Evolutionary conservation across 1,284 basidiomycete species (phyloP).

Genomic region (Microbotryomycetes sp.): DNA sequence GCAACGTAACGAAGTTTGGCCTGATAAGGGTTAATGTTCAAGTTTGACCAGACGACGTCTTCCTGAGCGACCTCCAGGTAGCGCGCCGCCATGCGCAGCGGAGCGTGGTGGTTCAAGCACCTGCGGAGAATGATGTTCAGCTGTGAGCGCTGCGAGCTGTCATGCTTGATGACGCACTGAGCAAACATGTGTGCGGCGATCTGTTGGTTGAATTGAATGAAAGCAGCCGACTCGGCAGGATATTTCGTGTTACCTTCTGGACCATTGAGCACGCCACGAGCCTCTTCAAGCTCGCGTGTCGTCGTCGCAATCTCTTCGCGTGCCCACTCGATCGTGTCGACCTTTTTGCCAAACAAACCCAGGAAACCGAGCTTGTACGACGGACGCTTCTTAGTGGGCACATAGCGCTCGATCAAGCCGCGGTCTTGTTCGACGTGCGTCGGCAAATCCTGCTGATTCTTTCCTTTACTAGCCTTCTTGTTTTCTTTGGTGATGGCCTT

Average conservation of each 20-base stretch:
- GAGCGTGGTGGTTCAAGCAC: constrained; percentile 35
- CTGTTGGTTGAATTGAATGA: constrained; percentile 88
- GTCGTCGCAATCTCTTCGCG: constrained; percentile 51
- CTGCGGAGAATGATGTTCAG: constrained; percentile 25
- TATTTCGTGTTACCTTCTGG: constrained; percentile 46
- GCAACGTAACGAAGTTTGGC: constrained; percentile 51
- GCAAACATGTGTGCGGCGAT: constrained; percentile 83
- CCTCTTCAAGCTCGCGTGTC: constrained; percentile 48
- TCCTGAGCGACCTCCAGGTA: constrained; percentile 67
- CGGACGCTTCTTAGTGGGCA: constrained; percentile 65
- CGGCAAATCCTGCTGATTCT: constrained; percentile 1
- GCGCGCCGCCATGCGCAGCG: constrained; percentile 52
- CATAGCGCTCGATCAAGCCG: constrained; percentile 49
- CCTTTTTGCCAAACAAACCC: constrained; percentile 64
- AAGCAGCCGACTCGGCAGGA: constrained; percentile 52
- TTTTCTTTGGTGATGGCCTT: constrained; percentile 47
- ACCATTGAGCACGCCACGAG: constrained; percentile 56
- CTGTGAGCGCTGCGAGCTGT: constrained; percentile 1
- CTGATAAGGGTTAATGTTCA: constrained; percentile 83
- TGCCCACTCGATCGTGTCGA: constrained; percentile 84
- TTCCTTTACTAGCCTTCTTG: constrained; percentile 37
- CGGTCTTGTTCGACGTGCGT: constrained; percentile 19
- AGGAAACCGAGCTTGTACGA: constrained; percentile 63
- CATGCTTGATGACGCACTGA: constrained; percentile 18
- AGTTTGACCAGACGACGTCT: constrained; percentile 86